These are phyloP conservation scores for Lepidium africanum DNA, from an alignment of 345 rosid genomes.

Conservation along the genomic window DNA sequence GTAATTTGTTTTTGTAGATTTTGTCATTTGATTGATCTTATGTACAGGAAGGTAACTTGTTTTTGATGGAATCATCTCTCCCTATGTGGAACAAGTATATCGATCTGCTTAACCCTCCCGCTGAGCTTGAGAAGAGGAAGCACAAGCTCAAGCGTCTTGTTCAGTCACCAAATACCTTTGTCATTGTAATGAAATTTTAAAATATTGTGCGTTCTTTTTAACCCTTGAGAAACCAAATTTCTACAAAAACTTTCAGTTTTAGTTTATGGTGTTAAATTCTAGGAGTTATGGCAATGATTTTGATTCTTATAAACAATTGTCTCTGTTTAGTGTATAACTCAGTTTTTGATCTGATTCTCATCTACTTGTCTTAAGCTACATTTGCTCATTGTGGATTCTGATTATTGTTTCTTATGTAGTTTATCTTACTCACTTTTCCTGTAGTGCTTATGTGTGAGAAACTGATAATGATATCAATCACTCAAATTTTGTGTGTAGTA, in stretches of 20 bases:
- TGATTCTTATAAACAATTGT: not conserved
- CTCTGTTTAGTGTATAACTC: not conserved
- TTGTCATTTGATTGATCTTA: not conserved
- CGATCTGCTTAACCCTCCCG: conserved; percentile 62
- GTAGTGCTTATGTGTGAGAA: no score
- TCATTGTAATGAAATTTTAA: conserved; percentile 40
- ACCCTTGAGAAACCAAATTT: not conserved
- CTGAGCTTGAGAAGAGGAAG: conserved; percentile 67
- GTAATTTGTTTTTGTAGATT: no score
- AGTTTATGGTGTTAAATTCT: no score
- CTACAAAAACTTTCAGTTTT: no score
- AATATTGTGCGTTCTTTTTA: no score
- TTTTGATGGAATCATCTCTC: no score
- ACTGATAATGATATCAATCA: no score
- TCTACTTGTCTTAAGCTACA: not conserved
- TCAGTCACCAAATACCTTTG: conserved; percentile 54
- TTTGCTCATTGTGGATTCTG: not conserved
- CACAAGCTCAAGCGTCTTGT: conserved; percentile 80
- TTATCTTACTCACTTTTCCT: not conserved
- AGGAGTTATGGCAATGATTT: not conserved
- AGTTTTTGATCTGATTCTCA: not conserved
- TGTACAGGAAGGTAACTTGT: no score
- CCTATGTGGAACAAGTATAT: conserved; percentile 39
- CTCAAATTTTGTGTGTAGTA: no score
- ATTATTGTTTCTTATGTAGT: not conserved